A percentile compares a stretch with the other conserved stretches of the same genome.
These are phyloP conservation scores for Penicillium simplicissimum DNA, from an alignment of 495 filamentous ascomycete genomes.

Conservation along the genomic window DNA sequence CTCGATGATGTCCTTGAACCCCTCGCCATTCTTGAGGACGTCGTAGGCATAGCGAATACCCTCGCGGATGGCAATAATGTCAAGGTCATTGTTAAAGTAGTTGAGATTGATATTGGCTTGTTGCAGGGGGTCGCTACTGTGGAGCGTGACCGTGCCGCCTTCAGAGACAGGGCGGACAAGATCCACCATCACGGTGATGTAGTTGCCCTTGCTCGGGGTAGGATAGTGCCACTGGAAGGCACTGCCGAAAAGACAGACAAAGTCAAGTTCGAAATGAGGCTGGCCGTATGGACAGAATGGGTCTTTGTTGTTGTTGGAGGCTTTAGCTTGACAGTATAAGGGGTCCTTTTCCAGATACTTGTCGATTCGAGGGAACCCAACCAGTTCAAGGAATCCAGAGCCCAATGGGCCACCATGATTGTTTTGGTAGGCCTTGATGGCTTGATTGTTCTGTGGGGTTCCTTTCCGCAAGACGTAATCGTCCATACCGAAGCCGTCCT, in stretches of 20 bases:
- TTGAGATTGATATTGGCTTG: conserved; percentile 58
- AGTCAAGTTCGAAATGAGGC: conserved; percentile 66
- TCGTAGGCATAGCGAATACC: conserved; percentile 56
- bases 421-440: conserved; percentile 42
- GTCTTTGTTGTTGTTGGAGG: conserved; percentile 48
- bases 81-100: conserved; percentile 55
- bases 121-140: conserved; percentile 48
- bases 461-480: conserved; percentile 45
- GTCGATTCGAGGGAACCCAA: conserved; percentile 51
- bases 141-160: conserved; percentile 49
- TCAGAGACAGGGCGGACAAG: conserved; percentile 54
- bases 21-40: conserved; percentile 52
- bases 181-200: conserved; percentile 59
- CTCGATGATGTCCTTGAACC: conserved; percentile 55
- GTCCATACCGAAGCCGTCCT: conserved; percentile 50
- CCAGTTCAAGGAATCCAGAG: conserved; percentile 50
- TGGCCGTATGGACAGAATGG: conserved; percentile 59
- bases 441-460: conserved; percentile 12
- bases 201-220: conserved; percentile 45
- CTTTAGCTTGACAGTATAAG: conserved; percentile 45
- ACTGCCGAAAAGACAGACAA: conserved; percentile 56
- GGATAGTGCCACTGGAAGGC: conserved; percentile 66
- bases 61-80: conserved; percentile 56
- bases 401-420: conserved; percentile 44
- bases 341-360: conserved; percentile 43